phyloP scores from a whole-genome alignment of 2,329 filamentous ascomycete species.

The Neofusicoccum parvum region DNA sequence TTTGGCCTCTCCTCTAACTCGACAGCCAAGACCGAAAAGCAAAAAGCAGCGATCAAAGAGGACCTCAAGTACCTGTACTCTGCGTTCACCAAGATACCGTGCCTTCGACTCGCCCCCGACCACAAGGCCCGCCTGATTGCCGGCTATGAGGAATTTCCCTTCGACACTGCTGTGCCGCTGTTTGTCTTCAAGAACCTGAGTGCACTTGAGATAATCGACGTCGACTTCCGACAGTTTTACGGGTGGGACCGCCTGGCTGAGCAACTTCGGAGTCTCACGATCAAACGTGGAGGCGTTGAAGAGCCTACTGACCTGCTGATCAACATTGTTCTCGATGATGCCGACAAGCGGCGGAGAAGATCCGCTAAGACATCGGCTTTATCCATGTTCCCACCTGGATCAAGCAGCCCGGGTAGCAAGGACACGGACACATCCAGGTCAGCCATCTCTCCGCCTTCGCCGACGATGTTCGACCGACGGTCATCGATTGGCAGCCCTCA shows the following conservation, averaged over 20 bases:
- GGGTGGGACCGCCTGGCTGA: slow-evolving; percentile 95
- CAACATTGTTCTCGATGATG: slow-evolving; percentile 93
- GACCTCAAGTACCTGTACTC: slow-evolving; percentile 97
- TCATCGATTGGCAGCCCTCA: slow-evolving; percentile 54
- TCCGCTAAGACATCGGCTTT: slow-evolving; percentile 85
- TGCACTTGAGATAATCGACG: slow-evolving; percentile 88
- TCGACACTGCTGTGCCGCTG: slow-evolving; percentile 95
- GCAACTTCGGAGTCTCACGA: slow-evolving; percentile 82
- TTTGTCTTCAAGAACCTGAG: slow-evolving; percentile 97
- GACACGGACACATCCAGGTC: slow-evolving; percentile 70
- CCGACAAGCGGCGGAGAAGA: slow-evolving; percentile 85
- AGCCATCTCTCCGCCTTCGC: slow-evolving; percentile 55
- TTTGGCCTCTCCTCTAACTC: slow-evolving; percentile 82
- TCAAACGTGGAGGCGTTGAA: slow-evolving; percentile 85
- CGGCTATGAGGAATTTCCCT: slow-evolving; percentile 96
- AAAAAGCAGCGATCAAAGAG: slow-evolving; percentile 79
- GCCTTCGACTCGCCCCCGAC: slow-evolving; percentile 85
- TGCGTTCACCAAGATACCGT: slow-evolving; percentile 97
- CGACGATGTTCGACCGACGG: slow-evolving; percentile 41
- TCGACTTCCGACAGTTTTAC: slow-evolving; percentile 96
- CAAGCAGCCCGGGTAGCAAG: slow-evolving; percentile 63
- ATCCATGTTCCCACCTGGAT: slow-evolving; percentile 70
- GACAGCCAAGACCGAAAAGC: slow-evolving; percentile 81
- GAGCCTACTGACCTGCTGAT: slow-evolving; percentile 89
- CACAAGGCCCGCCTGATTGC: slow-evolving; percentile 86